Conservation (phyloP, 768 basidiomycete genomes). For the Mycena indigotica region DNA sequence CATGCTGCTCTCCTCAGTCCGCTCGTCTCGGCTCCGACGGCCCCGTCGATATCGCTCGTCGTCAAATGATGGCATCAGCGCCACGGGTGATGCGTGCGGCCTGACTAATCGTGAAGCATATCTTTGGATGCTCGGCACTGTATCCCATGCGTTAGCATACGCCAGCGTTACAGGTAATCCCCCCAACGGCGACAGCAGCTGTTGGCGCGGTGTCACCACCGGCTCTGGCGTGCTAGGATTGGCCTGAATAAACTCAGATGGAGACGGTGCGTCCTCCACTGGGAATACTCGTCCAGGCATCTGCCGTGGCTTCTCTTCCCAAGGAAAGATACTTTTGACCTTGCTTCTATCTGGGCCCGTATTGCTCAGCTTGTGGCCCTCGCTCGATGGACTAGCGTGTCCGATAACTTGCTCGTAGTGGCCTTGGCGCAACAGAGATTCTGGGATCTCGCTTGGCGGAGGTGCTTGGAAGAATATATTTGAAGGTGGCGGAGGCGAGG, state of each 20-base stretch:
- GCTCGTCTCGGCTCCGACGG: slow-evolving; percentile 55
- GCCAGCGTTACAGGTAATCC: slow-evolving; percentile 61
- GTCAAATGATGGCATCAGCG: slow-evolving; percentile 54
- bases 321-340: slow-evolving; percentile 87
- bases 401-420: slow-evolving; percentile 70
- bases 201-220: slow-evolving; percentile 33
- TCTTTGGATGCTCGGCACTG: slow-evolving; percentile 73
- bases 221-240: slow-evolving; percentile 40
- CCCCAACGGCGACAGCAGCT: slow-evolving; percentile 43
- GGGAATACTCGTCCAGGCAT: slow-evolving; percentile 77
- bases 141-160: slow-evolving; percentile 87
- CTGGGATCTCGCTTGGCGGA: slow-evolving; percentile 63
- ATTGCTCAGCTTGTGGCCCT: too few species aligned
- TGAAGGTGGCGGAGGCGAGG: slow-evolving; percentile 43
- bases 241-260: slow-evolving; percentile 44
- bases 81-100: slow-evolving; percentile 42
- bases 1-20: slow-evolving; percentile 67
- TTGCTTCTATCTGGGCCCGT: slow-evolving; percentile 71
- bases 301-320: slow-evolving; percentile 79
- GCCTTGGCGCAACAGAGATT: slow-evolving; percentile 66
- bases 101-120: slow-evolving; percentile 67
- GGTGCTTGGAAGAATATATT: slow-evolving; percentile 63
- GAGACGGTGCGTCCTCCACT: slow-evolving; percentile 56
- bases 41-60: slow-evolving; percentile 42
- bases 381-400: slow-evolving; percentile 40